Evolutionary conservation across 805 yeast genomes (phyloP).

Genomic region (Hanseniaspora thailandica): DNA sequence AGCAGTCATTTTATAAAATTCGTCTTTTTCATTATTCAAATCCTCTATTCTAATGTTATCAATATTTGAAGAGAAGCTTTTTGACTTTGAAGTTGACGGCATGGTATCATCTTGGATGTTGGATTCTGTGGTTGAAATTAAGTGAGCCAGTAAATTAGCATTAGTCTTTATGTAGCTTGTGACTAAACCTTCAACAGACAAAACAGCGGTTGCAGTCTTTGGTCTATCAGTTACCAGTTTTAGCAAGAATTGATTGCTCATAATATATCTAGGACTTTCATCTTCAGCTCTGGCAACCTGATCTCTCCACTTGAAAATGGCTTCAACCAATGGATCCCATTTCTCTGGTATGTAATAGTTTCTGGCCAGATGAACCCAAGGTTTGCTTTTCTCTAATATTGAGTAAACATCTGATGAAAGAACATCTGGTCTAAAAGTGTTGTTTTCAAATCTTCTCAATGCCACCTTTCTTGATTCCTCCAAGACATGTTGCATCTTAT

Average conservation of each 20-base stretch:
- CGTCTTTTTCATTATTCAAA: background rate
- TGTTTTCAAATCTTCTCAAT: constrained; percentile 66
- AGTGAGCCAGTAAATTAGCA: constrained; percentile 45
- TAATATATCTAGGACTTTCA: constrained; percentile 70
- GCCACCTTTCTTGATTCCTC: constrained; percentile 72
- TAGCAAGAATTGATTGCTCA: constrained; percentile 69
- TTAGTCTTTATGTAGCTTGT: constrained; percentile 48
- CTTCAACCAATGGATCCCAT: constrained; percentile 45
- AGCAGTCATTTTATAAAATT: constrained; percentile 12
- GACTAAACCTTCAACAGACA: constrained; percentile 35
- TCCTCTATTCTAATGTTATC: constrained; percentile 4
- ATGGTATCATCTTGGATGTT: constrained; percentile 19
- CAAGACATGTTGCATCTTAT: constrained; percentile 50
- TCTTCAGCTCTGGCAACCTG: constrained; percentile 58
- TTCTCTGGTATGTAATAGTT: constrained; percentile 53
- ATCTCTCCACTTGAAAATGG: constrained; percentile 77
- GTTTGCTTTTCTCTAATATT: constrained; percentile 45
- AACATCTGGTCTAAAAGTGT: constrained; percentile 43
- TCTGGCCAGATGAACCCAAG: constrained; percentile 51
- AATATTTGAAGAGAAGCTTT: background rate
- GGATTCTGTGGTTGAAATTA: constrained; percentile 37
- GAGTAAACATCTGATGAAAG: constrained; percentile 33
- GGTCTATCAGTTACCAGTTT: constrained; percentile 51
- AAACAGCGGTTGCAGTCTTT: constrained; percentile 43
- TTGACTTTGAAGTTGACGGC: background rate